Evolutionary conservation across 129 eudicot species (phyloP).

Genomic region (Chrysanthemum makinoi): DNA sequence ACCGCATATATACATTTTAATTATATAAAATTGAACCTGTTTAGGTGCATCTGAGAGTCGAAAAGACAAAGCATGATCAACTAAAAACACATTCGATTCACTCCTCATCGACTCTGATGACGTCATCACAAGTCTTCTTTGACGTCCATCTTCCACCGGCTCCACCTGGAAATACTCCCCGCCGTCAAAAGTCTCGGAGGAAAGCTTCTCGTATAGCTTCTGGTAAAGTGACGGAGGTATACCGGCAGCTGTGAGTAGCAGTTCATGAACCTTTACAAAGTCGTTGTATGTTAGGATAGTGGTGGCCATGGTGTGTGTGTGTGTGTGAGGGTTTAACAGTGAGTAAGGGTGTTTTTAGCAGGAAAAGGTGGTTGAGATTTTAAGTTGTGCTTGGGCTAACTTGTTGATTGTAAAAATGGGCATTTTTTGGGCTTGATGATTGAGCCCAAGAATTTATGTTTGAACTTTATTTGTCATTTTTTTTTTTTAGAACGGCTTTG

Average conservation of each 20-base stretch:
- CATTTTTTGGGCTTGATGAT: background rate
- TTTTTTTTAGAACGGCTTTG: too few species aligned
- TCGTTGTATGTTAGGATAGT: slow-evolving; percentile 50
- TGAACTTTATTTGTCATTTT: too few species aligned
- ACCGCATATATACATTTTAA: too few species aligned
- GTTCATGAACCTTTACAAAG: slow-evolving; percentile 63
- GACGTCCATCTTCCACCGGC: slow-evolving; percentile 80
- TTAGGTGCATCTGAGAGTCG: slow-evolving; percentile 88
- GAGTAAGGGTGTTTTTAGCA: slow-evolving; percentile 11
- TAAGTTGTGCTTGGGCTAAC: background rate
- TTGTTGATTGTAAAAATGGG: background rate
- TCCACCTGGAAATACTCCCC: slow-evolving; percentile 88
- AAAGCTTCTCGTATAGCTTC: slow-evolving; percentile 63
- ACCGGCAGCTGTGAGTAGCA: slow-evolving; percentile 80
- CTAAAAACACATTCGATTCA: slow-evolving; percentile 67
- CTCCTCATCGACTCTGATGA: slow-evolving; percentile 46
- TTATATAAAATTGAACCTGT: slow-evolving; percentile 61
- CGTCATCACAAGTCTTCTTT: slow-evolving; percentile 68
- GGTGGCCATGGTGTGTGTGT: slow-evolving; percentile 31
- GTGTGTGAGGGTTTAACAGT: slow-evolving; percentile 24
- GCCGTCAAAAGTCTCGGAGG: slow-evolving; percentile 80
- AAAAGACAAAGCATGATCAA: slow-evolving; percentile 96
- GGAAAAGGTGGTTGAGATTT: background rate
- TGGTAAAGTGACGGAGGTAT: slow-evolving; percentile 65
- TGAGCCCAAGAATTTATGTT: too few species aligned